These are phyloP conservation scores for Chrysosporium keratinophilum DNA, from an alignment of 2,329 filamentous ascomycete genomes.

Conservation along the genomic window DNA sequence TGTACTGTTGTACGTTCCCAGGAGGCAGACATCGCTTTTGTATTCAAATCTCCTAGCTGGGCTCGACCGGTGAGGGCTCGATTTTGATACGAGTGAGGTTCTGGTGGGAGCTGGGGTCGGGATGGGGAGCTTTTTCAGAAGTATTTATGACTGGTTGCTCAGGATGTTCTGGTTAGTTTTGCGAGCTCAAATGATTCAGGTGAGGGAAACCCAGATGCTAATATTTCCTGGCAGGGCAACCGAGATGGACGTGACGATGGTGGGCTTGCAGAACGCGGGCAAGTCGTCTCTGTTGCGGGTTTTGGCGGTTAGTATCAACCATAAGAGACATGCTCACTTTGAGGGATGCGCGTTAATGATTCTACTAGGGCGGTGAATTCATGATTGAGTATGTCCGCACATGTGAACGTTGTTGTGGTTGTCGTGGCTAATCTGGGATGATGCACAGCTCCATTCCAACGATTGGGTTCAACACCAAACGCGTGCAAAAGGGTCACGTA, in stretches of 20 bases:
- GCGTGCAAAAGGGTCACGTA: conserved; percentile 94
- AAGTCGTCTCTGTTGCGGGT: conserved; percentile 93
- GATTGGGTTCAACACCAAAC: conserved; percentile 98
- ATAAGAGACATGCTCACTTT: conserved; percentile 3
- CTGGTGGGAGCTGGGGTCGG: conserved; percentile 22
- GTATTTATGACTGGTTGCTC: conserved; percentile 96
- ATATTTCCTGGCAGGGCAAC: conserved; percentile 58
- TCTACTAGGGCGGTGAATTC: conserved; percentile 81
- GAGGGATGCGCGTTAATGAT: conserved; percentile 25
- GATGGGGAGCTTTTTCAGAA: conserved; percentile 88
- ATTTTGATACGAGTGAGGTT: neutral
- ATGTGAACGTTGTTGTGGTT: neutral
- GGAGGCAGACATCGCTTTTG: no score
- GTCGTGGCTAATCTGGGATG: conserved; percentile 1
- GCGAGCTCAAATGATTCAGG: neutral
- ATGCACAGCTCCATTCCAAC: conserved; percentile 79
- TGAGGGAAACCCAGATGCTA: neutral
- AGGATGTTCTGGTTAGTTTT: conserved; percentile 76
- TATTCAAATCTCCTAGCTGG: no score
- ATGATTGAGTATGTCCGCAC: conserved; percentile 77
- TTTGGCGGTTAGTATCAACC: conserved; percentile 62
- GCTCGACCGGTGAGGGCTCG: no score
- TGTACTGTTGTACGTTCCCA: no score
- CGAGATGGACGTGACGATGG: conserved; percentile 99
- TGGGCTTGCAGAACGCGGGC: conserved; percentile 93